Conservation (phyloP, 495 filamentous ascomycete species). For the Penicillium canariense region DNA sequence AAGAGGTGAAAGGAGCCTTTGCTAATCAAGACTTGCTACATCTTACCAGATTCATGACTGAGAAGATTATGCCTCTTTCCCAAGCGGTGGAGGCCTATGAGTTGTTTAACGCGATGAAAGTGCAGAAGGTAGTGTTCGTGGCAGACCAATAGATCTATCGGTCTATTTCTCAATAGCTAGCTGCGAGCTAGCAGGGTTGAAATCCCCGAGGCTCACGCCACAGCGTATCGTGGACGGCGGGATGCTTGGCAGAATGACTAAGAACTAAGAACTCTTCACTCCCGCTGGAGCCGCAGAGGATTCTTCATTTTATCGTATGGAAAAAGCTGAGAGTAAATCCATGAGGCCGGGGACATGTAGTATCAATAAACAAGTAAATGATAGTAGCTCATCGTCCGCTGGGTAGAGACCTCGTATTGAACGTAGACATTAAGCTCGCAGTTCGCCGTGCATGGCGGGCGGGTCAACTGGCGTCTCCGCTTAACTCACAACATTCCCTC, state of each 20-base stretch:
- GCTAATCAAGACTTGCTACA: neutral
- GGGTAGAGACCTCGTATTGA: too few species aligned
- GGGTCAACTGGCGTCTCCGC: constrained; percentile 22
- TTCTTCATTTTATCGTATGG: neutral
- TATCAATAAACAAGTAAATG: too few species aligned
- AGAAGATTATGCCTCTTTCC: constrained; percentile 86
- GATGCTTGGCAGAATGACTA: constrained; percentile 1
- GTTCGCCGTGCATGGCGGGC: neutral
- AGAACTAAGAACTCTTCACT: neutral
- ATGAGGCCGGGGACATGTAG: too few species aligned
- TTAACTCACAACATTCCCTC: constrained; percentile 25
- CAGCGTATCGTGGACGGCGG: neutral
- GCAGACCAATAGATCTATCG: constrained; percentile 39
- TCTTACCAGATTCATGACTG: constrained; percentile 75
- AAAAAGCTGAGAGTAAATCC: neutral
- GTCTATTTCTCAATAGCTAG: neutral
- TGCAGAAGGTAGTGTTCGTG: constrained; percentile 75
- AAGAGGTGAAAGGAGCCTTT: too few species aligned
- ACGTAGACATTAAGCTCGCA: too few species aligned
- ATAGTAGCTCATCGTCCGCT: too few species aligned
- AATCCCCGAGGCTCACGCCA: neutral
- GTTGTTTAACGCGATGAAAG: constrained; percentile 88
- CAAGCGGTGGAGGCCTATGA: constrained; percentile 87
- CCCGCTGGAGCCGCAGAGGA: neutral
- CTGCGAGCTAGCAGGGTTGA: neutral